Evolutionary conservation across 179 eudicot species (phyloP).

Genomic region (Pouteria campechiana): DNA sequence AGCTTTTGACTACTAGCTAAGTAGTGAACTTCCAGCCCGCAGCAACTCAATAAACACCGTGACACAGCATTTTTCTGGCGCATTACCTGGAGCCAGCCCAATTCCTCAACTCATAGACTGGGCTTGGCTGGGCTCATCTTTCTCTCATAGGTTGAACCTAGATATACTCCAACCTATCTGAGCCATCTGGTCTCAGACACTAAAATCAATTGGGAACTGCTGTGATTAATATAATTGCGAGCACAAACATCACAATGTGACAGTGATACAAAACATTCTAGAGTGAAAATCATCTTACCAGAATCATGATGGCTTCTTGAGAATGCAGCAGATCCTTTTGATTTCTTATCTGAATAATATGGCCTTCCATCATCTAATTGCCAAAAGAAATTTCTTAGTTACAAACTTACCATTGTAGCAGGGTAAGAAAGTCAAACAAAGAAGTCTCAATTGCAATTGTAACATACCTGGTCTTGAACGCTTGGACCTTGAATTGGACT

Average conservation of each 20-base stretch:
- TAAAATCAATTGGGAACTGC: no score
- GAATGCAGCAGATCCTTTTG: constrained; percentile 42
- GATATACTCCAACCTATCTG: no score
- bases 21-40: no score
- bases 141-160: no score
- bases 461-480: constrained; percentile 66
- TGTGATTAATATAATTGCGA: no score
- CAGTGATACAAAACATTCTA: background rate
- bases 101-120: no score
- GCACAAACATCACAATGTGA: background rate
- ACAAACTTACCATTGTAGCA: background rate
- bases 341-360: constrained; percentile 58
- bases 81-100: no score
- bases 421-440: background rate
- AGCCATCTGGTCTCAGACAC: no score
- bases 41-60: no score
- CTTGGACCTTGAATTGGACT: constrained; percentile 88
- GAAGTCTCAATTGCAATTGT: background rate
- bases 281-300: constrained; percentile 47
- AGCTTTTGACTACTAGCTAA: no score
- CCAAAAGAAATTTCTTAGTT: background rate
- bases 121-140: no score
- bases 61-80: no score
- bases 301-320: constrained; percentile 42
- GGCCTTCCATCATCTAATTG: constrained; percentile 52